A percentile compares a stretch with the other conserved stretches of the same genome.
These are phyloP conservation scores for Coemansia furcata DNA, from an alignment of 192 early-diverging fungal genomes.

Conservation along the genomic window DNA sequence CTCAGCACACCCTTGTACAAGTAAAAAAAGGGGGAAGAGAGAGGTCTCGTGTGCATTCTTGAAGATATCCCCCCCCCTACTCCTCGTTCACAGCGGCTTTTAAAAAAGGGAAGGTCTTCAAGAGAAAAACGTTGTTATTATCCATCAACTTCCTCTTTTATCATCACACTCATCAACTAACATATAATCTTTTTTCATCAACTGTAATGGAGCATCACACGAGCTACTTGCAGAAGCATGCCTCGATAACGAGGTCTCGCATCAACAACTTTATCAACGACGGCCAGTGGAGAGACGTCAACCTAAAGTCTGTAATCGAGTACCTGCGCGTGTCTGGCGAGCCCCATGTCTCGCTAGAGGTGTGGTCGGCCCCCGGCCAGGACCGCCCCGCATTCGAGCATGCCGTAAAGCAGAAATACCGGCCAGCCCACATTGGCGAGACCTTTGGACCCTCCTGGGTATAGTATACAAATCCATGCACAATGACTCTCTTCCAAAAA, in stretches of 20 bases:
- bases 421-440: constrained; percentile 69
- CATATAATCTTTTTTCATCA: background rate
- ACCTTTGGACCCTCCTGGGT: constrained; percentile 85
- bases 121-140: background rate
- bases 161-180: background rate
- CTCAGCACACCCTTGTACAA: background rate
- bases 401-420: constrained; percentile 61
- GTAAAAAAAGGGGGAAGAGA: background rate
- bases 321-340: constrained; percentile 41
- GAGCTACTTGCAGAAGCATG: constrained; percentile 58
- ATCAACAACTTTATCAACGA: constrained; percentile 68
- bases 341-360: constrained; percentile 58
- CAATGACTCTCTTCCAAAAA: background rate
- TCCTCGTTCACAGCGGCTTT: background rate
- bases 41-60: background rate
- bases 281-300: constrained; percentile 71
- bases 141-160: background rate
- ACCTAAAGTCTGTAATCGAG: constrained; percentile 56
- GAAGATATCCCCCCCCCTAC: background rate
- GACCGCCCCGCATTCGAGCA: constrained; percentile 49
- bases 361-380: constrained; percentile 53
- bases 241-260: constrained; percentile 73
- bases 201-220: constrained; percentile 29
- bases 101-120: background rate
- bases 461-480: constrained; percentile 20